Conservation (phyloP, 306 rosid genomes). For the Acacia melanoxylon region DNA sequence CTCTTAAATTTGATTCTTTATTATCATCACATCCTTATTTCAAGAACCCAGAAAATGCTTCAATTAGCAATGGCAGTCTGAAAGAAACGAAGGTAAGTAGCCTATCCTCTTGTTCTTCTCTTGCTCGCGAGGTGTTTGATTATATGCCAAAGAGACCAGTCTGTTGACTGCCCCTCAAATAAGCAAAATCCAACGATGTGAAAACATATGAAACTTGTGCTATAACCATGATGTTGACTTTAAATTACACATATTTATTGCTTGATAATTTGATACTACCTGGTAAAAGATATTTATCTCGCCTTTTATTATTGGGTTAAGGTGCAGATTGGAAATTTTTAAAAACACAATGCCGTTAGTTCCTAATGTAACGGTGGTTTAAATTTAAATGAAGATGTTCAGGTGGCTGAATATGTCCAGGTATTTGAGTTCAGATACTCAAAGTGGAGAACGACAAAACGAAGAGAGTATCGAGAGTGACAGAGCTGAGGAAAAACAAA, state of each 20-base stretch:
- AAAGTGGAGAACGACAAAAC: too few species aligned
- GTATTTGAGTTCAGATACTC: too few species aligned
- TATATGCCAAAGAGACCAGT: conserved; percentile 19
- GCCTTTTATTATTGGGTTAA: background rate
- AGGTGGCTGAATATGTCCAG: too few species aligned
- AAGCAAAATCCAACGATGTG: background rate
- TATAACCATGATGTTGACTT: background rate
- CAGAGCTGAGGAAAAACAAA: too few species aligned
- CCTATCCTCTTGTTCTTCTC: background rate
- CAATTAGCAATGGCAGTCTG: background rate
- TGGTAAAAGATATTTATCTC: background rate
- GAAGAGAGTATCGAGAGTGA: too few species aligned
- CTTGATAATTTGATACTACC: background rate
- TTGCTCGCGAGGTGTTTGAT: conserved; percentile 31
- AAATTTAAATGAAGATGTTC: too few species aligned
- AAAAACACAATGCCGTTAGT: too few species aligned
- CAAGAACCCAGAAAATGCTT: background rate
- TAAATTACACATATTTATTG: background rate
- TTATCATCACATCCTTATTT: background rate
- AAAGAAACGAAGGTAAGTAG: background rate
- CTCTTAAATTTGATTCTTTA: background rate
- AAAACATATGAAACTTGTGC: background rate
- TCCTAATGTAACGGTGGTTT: too few species aligned
- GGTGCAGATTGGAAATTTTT: too few species aligned
- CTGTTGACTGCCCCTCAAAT: background rate